Conservation (phyloP, 1,139 yeast genomes). For the Geotrichum bryndzae region DNA sequence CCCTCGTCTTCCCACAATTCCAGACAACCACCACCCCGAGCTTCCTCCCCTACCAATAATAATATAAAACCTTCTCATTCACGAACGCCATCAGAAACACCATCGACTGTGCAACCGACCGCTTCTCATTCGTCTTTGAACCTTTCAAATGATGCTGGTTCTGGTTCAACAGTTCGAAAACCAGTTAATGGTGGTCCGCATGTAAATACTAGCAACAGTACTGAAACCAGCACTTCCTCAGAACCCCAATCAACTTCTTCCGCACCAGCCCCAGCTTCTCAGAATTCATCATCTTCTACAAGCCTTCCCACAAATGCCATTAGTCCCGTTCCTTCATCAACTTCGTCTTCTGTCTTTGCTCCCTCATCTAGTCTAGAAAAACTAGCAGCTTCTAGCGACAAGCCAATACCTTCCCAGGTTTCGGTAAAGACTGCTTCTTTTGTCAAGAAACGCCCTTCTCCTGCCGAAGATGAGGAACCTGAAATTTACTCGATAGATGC, state of each 20-base stretch:
- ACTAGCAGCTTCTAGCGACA: not conserved
- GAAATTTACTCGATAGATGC: conserved; percentile 44
- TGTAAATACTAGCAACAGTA: conserved; percentile 1
- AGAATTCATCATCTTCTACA: not conserved
- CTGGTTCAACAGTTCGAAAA: not conserved
- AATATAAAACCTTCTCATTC: not conserved
- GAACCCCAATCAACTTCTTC: not conserved
- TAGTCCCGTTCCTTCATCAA: not conserved
- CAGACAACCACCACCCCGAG: conserved; percentile 4
- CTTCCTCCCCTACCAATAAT: not conserved
- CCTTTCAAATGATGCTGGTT: not conserved
- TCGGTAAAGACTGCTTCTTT: not conserved
- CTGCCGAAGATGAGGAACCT: conserved; percentile 53
- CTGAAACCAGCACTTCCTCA: conserved; percentile 1
- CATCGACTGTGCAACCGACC: not conserved
- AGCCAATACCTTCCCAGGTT: not conserved
- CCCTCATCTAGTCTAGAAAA: not conserved
- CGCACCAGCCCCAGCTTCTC: not conserved
- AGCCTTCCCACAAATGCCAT: not conserved
- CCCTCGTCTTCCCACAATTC: conserved; percentile 3
- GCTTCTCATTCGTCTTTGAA: not conserved
- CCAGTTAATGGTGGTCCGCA: not conserved
- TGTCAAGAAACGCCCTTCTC: not conserved
- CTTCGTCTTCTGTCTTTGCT: not conserved
- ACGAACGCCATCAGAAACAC: not conserved